Evolutionary conservation across 2,329 filamentous ascomycete species (phyloP), one percentile per base, ranked within the genome.

Genomic region (Trichoderma aggressivum): DNA sequence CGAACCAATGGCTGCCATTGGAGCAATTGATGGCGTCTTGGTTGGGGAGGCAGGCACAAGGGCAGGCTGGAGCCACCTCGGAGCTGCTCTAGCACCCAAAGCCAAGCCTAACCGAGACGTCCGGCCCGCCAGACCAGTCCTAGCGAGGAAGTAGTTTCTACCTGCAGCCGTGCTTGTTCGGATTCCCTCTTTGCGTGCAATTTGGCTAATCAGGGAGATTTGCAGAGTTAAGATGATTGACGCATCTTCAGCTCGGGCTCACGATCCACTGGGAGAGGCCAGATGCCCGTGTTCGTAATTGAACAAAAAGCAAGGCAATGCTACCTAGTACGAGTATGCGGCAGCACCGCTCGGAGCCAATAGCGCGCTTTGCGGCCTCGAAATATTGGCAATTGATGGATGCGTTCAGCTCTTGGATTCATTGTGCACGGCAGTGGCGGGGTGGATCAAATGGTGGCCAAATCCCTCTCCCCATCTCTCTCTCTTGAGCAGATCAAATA

Each of bases 101-200:
- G 16, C 66, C 66, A 69, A 69, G 66, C 66, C 66, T 69, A 69
- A 69, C 66, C 66, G 56, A 69, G 66, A 34, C 36, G 39, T 53
- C 39, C n/a, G 56, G 39, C 56, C 66, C 56, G 66, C 56, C 30
- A 36, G 39, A n/a, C 66, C 66, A 69, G 66, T 69, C 66, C 66
- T 53, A 69, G 66, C 66, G 39, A 50, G 66, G 66, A 69, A 69
- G 66, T 69, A 69, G 66, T 69, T 69, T 69, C 36, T 59, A 21
- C 30, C 34, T n/a, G 30, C n/a, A 34, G 32, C 30, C 16, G 28
- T 61, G 30, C 6, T 26, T 36, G n/a, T 24, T 65, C 18, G 4
- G n/a, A 14, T 24, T 55, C 47, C 43, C 47, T 55, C 21, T 65
- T 36, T 50, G n/a, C 28, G 11, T 50, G 55, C 53, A 68, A 68